Evolutionary conservation across 495 filamentous ascomycete genomes (phyloP).

Genomic region (Penicillium flavigenum): DNA sequence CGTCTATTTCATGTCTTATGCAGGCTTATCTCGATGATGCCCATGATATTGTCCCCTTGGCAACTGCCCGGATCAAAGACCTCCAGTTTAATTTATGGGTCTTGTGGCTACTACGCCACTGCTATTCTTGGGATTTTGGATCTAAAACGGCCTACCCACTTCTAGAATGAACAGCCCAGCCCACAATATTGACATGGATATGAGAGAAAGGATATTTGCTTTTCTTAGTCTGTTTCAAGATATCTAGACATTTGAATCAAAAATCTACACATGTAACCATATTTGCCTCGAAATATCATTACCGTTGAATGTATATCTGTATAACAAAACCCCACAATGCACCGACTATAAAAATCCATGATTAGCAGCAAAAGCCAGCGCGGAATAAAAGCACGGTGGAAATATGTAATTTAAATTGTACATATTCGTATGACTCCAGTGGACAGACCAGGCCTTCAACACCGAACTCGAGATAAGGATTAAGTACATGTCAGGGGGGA

Average conservation of each 20-base stretch:
- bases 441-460: neutral
- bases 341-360: neutral
- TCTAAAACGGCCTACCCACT: constrained; percentile 5
- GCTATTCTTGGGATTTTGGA: constrained; percentile 4
- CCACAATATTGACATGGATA: neutral
- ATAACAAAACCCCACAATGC: neutral
- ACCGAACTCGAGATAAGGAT: neutral
- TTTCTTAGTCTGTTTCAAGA: neutral
- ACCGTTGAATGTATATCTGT: neutral
- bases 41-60: neutral
- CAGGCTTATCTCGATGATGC: neutral
- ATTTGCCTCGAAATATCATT: neutral
- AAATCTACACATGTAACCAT: neutral
- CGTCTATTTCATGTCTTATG: neutral
- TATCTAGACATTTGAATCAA: neutral
- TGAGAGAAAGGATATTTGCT: neutral
- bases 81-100: constrained; percentile 8
- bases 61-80: neutral
- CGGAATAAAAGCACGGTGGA: neutral
- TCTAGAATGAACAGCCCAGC: neutral
- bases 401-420: neutral
- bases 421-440: neutral
- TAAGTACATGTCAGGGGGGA: neutral
- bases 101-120: constrained; percentile 5
- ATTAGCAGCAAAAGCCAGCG: neutral